Evolutionary conservation across 257 asterid genomes (phyloP), one percentile per base, ranked within the genome.

Genomic region (Nicotiana paniculata): DNA sequence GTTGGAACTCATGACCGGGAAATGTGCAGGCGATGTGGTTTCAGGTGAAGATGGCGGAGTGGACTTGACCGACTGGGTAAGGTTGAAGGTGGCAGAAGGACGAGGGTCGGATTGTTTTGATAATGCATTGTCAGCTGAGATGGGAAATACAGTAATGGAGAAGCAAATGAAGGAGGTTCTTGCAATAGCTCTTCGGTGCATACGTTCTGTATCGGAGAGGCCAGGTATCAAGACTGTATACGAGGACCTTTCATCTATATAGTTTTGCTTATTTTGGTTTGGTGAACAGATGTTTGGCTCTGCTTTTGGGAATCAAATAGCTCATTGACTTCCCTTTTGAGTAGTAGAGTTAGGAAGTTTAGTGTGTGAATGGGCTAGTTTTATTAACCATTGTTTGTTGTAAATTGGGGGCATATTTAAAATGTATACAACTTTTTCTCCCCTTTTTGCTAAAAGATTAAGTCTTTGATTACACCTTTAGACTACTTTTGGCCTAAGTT

Each of bases 1-100:
- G 85, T 89, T 96, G 82, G 99, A 96, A 72, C 92, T 96, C 63
- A 86, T 94, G 0, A 94, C 98, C 0, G 99, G 99, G 59, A 96
- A 92, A 85, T 92, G 99, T 81, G 99, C 99, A 0, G 99, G 99
- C 0, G 98, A 96, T 84, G 98, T 94, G 13, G 97, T 96, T 21
- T 91, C 97, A 2, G 97, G 95, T 28, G 97, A 89, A 21, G 97
- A 92, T 21, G 97, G 98, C 10, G 98, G 98, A 39, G 95, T 94
- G 2, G 97, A 94, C 68, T 81, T 96, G 91, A 92, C 97, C 0
- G 97, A 96, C 66, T 96, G 98, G 98, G 99, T 94, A 68, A 91
- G 97, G 77, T 75, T 96, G 86, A 90, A 95, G 90, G 98, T 92
- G 82, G 91, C 95, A 0, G 98, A 92, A 81, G 97, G 97, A 1